Evolutionary conservation across 805 yeast species (phyloP).

Genomic region (Yarrowia yakushimensis): DNA sequence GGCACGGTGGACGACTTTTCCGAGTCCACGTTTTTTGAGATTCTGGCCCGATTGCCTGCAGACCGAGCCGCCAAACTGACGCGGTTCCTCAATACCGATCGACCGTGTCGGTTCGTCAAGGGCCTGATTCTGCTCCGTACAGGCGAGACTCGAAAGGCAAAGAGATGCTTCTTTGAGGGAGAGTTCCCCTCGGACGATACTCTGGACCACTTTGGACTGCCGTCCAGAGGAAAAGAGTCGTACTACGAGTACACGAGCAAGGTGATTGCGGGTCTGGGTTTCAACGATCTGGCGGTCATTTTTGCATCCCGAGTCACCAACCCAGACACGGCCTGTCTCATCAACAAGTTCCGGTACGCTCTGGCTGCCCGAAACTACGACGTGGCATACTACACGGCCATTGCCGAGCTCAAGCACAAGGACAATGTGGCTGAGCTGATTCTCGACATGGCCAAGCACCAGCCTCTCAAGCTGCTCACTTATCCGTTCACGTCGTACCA

Average conservation of each 20-base stretch:
- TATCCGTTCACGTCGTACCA: conserved; percentile 6
- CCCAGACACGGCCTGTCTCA: neutral
- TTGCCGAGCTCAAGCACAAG: neutral
- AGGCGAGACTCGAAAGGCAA: conserved; percentile 16
- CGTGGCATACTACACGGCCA: conserved; percentile 15
- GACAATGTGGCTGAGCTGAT: neutral
- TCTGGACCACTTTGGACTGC: neutral
- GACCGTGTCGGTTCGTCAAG: neutral
- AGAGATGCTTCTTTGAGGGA: conserved; percentile 7
- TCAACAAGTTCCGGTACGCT: conserved; percentile 1
- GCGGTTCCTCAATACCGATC: neutral
- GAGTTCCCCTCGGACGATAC: neutral
- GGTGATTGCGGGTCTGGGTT: neutral
- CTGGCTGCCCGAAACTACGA: conserved; percentile 19
- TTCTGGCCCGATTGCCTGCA: neutral
- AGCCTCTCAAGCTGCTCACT: neutral
- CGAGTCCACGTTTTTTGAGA: neutral
- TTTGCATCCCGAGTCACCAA: neutral
- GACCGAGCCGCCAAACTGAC: conserved; percentile 8
- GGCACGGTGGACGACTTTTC: conserved; percentile 3
- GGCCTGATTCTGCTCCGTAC: conserved; percentile 9
- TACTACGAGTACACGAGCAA: neutral
- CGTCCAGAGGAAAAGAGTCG: neutral
- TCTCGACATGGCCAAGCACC: conserved; percentile 10
- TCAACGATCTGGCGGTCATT: neutral